Conservation (phyloP, 177 flowering plant genomes). For the Vitis hybrid region DNA sequence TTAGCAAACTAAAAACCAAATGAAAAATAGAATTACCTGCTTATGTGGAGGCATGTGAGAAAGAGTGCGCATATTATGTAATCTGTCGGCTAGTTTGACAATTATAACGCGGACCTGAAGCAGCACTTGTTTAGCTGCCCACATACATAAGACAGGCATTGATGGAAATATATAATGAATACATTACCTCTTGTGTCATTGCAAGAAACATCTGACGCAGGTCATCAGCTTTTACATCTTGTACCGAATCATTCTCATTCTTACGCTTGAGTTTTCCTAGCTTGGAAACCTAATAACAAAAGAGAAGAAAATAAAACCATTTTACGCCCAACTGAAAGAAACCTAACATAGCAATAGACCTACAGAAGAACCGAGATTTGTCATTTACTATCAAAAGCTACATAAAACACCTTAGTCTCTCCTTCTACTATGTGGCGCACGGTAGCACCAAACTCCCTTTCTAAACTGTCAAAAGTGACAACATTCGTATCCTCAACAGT, state of each 20-base stretch:
- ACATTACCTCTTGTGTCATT: constrained; percentile 92
- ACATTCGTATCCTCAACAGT: constrained; percentile 97
- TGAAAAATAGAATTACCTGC: constrained; percentile 55
- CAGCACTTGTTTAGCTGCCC: constrained; percentile 7
- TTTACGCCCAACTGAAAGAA: background rate
- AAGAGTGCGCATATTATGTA: constrained; percentile 98
- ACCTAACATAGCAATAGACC: background rate
- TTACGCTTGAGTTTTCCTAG: constrained; percentile 86
- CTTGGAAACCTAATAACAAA: constrained; percentile 74
- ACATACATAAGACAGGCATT: constrained; percentile 4
- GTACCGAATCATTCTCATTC: constrained; percentile 55
- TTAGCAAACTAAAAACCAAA: constrained; percentile 3
- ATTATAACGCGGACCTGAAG: constrained; percentile 94
- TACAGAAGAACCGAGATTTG: background rate
- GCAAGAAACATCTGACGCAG: constrained; percentile 96
- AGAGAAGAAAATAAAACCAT: background rate
- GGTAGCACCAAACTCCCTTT: constrained; percentile 81
- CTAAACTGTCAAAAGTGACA: constrained; percentile 94
- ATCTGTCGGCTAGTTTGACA: constrained; percentile 97
- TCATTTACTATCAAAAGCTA: background rate
- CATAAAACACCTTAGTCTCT: constrained; percentile 79
- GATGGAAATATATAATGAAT: constrained; percentile 3
- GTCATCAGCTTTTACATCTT: constrained; percentile 99
- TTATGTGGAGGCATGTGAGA: constrained; percentile 96
- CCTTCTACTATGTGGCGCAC: constrained; percentile 98